Percentiles rank a stretch among this genome's conserved stretches.
These are phyloP conservation scores for Wallacemonas sp. DNA, from an alignment of 208 protist species.

Conservation along the genomic window DNA sequence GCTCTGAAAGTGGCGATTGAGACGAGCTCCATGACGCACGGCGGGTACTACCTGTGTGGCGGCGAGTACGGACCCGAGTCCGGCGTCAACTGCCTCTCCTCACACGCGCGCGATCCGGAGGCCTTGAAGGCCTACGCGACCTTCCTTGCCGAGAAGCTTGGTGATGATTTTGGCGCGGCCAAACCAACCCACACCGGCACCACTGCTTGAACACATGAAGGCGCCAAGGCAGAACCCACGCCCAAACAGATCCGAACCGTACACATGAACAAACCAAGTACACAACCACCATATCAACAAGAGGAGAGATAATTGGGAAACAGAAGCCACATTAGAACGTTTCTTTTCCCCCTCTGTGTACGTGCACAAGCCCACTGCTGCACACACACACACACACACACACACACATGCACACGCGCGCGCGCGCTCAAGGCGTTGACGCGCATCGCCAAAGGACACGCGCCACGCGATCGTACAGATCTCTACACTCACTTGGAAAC, in stretches of 20 bases:
- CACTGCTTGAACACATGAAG: too few species aligned
- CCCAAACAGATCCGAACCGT: neutral
- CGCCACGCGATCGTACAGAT: too few species aligned
- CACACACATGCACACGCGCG: too few species aligned
- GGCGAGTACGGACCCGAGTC: constrained; percentile 71
- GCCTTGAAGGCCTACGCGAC: constrained; percentile 40
- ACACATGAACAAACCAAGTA: neutral
- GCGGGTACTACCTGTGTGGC: constrained; percentile 81
- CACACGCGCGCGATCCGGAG: constrained; percentile 39
- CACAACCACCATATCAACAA: neutral
- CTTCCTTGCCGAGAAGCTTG: constrained; percentile 53
- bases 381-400: neutral
- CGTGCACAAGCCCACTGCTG: neutral
- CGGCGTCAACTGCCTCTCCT: constrained; percentile 65
- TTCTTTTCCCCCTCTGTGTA: too few species aligned
- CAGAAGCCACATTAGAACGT: neutral
- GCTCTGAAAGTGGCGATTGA: constrained; percentile 61
- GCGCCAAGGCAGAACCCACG: neutral
- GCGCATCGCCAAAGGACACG: too few species aligned
- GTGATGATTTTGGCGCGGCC: constrained; percentile 9
- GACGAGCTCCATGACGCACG: constrained; percentile 48
- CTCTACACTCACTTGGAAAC: too few species aligned
- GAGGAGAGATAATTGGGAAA: neutral
- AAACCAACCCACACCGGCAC: neutral
- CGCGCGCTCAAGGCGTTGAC: too few species aligned